Evolutionary conservation across 805 yeast species (phyloP).

Genomic region (Zygotorulaspora florentina): DNA sequence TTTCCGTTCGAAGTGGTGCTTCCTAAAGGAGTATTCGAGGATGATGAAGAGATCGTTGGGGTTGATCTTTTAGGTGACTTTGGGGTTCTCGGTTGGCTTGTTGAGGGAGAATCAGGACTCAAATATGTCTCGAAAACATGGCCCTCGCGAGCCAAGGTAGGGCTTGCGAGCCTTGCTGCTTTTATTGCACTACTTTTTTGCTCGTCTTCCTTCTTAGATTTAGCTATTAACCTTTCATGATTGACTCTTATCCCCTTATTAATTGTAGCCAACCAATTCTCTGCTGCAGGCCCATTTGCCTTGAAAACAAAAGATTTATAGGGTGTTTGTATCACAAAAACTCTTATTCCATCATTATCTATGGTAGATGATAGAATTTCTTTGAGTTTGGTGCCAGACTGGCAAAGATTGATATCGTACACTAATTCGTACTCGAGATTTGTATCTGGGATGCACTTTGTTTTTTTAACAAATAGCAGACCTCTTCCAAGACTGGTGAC

Average conservation of each 20-base stretch:
- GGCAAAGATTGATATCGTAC: slow-evolving; percentile 51
- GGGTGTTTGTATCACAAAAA: slow-evolving; percentile 56
- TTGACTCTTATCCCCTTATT: slow-evolving; percentile 47
- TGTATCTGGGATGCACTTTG: slow-evolving; percentile 31
- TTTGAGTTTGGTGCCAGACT: slow-evolving; percentile 51
- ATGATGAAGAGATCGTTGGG: slow-evolving; percentile 1
- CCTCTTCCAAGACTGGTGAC: slow-evolving; percentile 63
- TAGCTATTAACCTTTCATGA: slow-evolving; percentile 42
- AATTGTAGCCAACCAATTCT: slow-evolving; percentile 54
- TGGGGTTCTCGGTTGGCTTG: slow-evolving; percentile 7
- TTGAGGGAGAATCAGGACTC: slow-evolving; percentile 1
- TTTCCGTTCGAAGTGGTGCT: background rate
- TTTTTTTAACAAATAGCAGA: slow-evolving; percentile 45
- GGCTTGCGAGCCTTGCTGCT: slow-evolving; percentile 22
- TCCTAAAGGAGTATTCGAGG: slow-evolving; percentile 4
- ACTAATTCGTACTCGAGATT: slow-evolving; percentile 42
- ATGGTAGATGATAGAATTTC: slow-evolving; percentile 46
- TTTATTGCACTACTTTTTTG: slow-evolving; percentile 14
- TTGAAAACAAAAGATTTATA: slow-evolving; percentile 53
- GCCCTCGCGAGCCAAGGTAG: slow-evolving; percentile 3
- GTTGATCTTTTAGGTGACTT: slow-evolving; percentile 1
- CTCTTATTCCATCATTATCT: slow-evolving; percentile 35
- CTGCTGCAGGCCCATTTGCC: slow-evolving; percentile 47
- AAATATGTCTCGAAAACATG: slow-evolving; percentile 4
- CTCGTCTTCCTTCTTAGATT: slow-evolving; percentile 11